phyloP scores from a whole-genome alignment of 495 filamentous ascomycete species.

The Astrothelium macrocarpum region DNA sequence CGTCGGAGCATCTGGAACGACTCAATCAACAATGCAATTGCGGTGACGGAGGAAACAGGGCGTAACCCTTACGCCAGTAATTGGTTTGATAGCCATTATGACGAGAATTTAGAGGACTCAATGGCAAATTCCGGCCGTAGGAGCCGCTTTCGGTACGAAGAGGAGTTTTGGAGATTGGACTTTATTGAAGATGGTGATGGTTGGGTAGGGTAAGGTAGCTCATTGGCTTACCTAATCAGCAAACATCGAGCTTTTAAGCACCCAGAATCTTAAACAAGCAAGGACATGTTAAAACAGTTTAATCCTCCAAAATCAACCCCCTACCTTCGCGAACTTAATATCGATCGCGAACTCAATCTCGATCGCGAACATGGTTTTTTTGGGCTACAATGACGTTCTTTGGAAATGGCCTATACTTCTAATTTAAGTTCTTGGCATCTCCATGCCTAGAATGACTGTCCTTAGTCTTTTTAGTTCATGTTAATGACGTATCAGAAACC shows the following conservation, averaged over 20 bases:
- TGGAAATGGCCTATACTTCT: no score
- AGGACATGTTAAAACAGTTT: background rate
- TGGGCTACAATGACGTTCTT: no score
- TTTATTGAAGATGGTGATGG: background rate
- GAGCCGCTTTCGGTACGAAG: background rate
- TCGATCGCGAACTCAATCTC: no score
- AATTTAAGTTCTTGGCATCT: no score
- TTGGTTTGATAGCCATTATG: constrained; percentile 40
- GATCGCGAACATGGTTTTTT: no score
- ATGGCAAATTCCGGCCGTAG: background rate
- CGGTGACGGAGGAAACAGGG: constrained; percentile 10
- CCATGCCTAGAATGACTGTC: no score
- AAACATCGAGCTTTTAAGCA: background rate
- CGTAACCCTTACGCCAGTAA: constrained; percentile 41
- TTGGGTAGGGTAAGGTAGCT: background rate
- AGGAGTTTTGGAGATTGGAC: background rate
- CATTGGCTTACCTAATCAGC: background rate
- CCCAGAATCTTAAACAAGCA: background rate
- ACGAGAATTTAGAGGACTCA: background rate
- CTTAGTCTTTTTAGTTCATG: no score
- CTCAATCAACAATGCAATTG: constrained; percentile 22
- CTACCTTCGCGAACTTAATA: no score
- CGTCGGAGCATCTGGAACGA: constrained; percentile 58
- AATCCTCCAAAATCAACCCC: no score
- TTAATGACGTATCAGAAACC: background rate